Percentiles rank a stretch among this genome's conserved stretches.
phyloP scores from a whole-genome alignment of 257 asterid species.

The Forsythia viridissima region DNA sequence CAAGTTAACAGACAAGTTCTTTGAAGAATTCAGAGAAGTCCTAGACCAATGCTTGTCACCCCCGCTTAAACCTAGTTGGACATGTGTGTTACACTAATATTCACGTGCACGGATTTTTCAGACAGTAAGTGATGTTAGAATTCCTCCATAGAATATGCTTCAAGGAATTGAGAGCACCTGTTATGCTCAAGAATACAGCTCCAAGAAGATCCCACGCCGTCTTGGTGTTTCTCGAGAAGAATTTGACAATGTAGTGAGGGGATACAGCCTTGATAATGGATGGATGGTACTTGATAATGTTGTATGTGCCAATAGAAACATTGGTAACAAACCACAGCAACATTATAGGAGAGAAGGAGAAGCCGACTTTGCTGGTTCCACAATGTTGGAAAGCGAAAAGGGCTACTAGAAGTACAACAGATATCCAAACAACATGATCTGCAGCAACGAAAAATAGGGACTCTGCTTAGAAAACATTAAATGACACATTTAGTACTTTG shows the following conservation, averaged over 20 bases:
- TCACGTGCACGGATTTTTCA: too few species aligned
- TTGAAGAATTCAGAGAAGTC: neutral
- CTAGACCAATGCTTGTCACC: neutral
- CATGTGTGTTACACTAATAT: too few species aligned
- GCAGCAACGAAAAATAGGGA: neutral
- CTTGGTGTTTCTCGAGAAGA: constrained; percentile 44
- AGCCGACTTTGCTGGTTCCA: constrained; percentile 70
- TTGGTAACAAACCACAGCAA: constrained; percentile 62
- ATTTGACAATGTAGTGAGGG: constrained; percentile 52
- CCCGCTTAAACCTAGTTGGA: neutral
- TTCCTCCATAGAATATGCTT: neutral
- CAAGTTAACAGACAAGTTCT: neutral
- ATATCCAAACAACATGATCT: constrained; percentile 67
- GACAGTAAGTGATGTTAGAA: neutral
- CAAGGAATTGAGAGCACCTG: constrained; percentile 34
- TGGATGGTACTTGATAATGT: constrained; percentile 47
- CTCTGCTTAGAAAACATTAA: neutral
- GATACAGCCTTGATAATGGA: constrained; percentile 55
- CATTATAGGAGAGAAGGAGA: constrained; percentile 67
- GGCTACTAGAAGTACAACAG: constrained; percentile 46
- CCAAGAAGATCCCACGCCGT: constrained; percentile 62
- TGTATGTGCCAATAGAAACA: constrained; percentile 58
- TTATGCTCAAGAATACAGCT: constrained; percentile 64
- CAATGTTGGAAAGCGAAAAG: constrained; percentile 63
- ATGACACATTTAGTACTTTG: neutral